Conservation (phyloP, 2,329 filamentous ascomycete genomes). For the Microdochium nivale region DNA sequence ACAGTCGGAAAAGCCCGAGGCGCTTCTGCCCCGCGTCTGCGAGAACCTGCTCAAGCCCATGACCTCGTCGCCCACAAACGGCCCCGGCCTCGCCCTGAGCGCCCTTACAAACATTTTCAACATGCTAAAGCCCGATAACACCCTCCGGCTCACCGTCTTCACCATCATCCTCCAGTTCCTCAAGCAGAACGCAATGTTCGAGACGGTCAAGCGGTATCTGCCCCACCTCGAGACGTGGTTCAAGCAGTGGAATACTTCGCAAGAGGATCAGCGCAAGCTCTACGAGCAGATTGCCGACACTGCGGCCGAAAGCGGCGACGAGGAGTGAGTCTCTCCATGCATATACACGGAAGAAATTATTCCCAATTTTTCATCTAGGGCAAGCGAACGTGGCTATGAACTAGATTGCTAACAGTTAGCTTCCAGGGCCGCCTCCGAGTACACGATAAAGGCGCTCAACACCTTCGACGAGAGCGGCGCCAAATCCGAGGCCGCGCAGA, state of each 20-base stretch:
- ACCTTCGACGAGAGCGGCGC: conserved; percentile 52
- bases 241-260: conserved; percentile 69
- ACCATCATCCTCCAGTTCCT: conserved; percentile 81
- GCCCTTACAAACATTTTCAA: conserved; percentile 96
- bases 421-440: conserved; percentile 53
- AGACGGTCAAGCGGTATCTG: conserved; percentile 74
- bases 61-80: conserved; percentile 76
- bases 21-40: conserved; percentile 83
- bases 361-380: neutral
- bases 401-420: neutral
- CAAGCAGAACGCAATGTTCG: conserved; percentile 66
- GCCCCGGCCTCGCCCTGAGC: conserved; percentile 76
- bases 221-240: conserved; percentile 79
- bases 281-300: conserved; percentile 77
- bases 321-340: conserved; percentile 46
- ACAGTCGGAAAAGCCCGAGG: conserved; percentile 76
- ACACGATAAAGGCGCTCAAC: conserved; percentile 53
- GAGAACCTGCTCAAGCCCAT: conserved; percentile 82
- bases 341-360: too few relatives aligned
- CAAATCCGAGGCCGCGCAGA: conserved; percentile 51
- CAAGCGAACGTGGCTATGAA: neutral
- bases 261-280: conserved; percentile 76
- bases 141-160: conserved; percentile 83
- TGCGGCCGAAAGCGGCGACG: conserved; percentile 69
- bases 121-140: conserved; percentile 67